These are phyloP conservation scores for Cytospora chrysosperma DNA, from an alignment of 2,329 filamentous ascomycete genomes.

Conservation along the genomic window DNA sequence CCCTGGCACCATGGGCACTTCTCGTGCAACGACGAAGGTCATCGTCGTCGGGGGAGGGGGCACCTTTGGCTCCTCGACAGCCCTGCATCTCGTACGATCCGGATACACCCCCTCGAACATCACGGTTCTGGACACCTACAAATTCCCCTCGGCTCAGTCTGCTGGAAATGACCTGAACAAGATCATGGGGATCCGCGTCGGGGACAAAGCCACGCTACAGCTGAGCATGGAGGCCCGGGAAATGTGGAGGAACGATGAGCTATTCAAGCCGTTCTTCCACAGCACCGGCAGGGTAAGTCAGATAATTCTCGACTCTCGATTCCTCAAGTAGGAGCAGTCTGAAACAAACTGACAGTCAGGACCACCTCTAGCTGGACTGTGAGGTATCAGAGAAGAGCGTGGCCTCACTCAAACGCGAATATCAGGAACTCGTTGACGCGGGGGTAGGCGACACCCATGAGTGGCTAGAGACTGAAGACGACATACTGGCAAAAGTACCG, in stretches of 20 bases:
- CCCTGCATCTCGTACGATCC: slow-evolving; percentile 42
- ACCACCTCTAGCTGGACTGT: slow-evolving; percentile 31
- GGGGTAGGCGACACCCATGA: slow-evolving; percentile 42
- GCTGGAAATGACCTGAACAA: slow-evolving; percentile 49
- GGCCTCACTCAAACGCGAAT: slow-evolving; percentile 33
- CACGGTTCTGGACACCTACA: slow-evolving; percentile 46
- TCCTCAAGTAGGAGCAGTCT: slow-evolving; percentile 12
- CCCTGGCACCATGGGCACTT: slow-evolving; percentile 26
- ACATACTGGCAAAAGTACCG: slow-evolving; percentile 41
- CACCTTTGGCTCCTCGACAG: slow-evolving; percentile 47
- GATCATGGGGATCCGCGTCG: slow-evolving; percentile 41
- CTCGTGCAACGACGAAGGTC: slow-evolving; percentile 30
- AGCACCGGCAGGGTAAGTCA: slow-evolving; percentile 41
- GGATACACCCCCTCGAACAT: slow-evolving; percentile 45
- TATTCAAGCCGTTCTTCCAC: slow-evolving; percentile 46
- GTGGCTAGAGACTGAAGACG: slow-evolving; percentile 45
- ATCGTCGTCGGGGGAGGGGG: slow-evolving; percentile 49
- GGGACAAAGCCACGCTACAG: slow-evolving; percentile 33
- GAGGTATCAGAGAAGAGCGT: slow-evolving; percentile 36
- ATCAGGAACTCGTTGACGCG: slow-evolving; percentile 36
- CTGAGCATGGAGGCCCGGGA: slow-evolving; percentile 35
- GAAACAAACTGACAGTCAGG: not conserved
- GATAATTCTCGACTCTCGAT: slow-evolving; percentile 20
- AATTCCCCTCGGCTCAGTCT: slow-evolving; percentile 46
- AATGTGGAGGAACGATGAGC: slow-evolving; percentile 43